A percentile compares a stretch with the other conserved stretches of the same genome.
Conservation (phyloP, 148 eudicot species). For the Vaccinium macrocarpon region DNA sequence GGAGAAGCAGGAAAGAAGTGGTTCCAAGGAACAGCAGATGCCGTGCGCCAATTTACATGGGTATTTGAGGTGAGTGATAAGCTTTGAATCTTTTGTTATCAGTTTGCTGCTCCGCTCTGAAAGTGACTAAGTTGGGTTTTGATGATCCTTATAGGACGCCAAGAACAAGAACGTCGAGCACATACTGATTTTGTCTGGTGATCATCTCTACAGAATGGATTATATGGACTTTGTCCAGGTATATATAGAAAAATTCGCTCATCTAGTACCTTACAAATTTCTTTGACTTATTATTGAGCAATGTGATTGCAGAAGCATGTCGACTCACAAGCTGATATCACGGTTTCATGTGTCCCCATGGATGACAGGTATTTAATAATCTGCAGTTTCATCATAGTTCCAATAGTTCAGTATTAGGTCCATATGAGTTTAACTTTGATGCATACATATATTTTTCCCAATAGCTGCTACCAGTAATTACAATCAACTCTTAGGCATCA, state of each 20-base stretch:
- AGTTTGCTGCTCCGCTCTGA: neutral
- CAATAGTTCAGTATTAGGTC: neutral
- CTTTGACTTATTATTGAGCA: neutral
- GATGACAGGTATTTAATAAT: conserved; percentile 63
- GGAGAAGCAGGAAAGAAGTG: conserved; percentile 87
- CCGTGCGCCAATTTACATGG: conserved; percentile 90
- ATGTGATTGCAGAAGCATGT: conserved; percentile 69
- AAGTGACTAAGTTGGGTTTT: neutral
- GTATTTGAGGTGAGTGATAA: conserved; percentile 66
- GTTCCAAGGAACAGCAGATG: conserved; percentile 91
- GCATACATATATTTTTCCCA: neutral
- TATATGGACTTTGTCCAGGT: conserved; percentile 90
- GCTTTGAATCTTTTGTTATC: neutral
- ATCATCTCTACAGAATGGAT: conserved; percentile 88
- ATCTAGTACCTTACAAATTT: neutral
- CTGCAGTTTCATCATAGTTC: neutral
- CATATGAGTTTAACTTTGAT: neutral
- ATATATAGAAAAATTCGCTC: neutral
- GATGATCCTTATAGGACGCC: conserved; percentile 48
- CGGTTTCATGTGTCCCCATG: conserved; percentile 96
- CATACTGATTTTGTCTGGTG: conserved; percentile 74
- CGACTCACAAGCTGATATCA: conserved; percentile 82
- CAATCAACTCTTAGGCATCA: neutral
- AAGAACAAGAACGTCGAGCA: conserved; percentile 68
- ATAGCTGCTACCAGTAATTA: neutral